Evolutionary conservation across 78 protist genomes (phyloP), one percentile per base, ranked within the genome.

Genomic region (Pigoraptor vietnamica): DNA sequence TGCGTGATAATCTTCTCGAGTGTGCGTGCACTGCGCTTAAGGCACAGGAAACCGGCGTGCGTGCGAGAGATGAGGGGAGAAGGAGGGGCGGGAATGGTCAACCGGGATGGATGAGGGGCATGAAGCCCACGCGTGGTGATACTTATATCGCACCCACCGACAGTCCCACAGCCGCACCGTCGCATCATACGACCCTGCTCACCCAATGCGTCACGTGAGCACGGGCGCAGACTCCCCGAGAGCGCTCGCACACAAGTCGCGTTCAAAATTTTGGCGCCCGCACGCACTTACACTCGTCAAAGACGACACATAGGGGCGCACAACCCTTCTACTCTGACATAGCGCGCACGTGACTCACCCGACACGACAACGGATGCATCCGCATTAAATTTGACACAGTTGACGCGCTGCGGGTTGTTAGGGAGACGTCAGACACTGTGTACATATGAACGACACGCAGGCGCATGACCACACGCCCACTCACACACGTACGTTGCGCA

Each of bases 161-260:
- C 6, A 90, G 81, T 91, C 93, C 90, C 90, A 91, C 81, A 81
- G 2, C 33, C 86, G 82, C n/a, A 35, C 93, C 6, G 91, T 87
- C 10, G 32, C 37, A 40, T 91, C 93, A 40, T 87, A 91, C n/a
- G 90, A 87, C 1, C 81, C 92, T 1, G 88, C 19, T 19, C 25
- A 40, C 56, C 2, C 2, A 40, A 56, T 24, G 29, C 21, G 2
- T 24, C 81, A 9, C 81, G 32, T n/a, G n/a, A n/a, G n/a, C n/a
- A n/a, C n/a, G n/a, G n/a, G n/a, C n/a, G n/a, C n/a, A n/a, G n/a
- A n/a, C n/a, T n/a, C n/a, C n/a, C n/a, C n/a, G n/a, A n/a, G n/a
- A n/a, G n/a, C n/a, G n/a, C n/a, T n/a, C n/a, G n/a, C n/a, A n/a
- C n/a, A n/a, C n/a, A n/a, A n/a, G n/a, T n/a, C n/a, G n/a, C n/a